Evolutionary conservation across 108 stramenopile genomes (phyloP).

Genomic region (Conticribra weissflogii): DNA sequence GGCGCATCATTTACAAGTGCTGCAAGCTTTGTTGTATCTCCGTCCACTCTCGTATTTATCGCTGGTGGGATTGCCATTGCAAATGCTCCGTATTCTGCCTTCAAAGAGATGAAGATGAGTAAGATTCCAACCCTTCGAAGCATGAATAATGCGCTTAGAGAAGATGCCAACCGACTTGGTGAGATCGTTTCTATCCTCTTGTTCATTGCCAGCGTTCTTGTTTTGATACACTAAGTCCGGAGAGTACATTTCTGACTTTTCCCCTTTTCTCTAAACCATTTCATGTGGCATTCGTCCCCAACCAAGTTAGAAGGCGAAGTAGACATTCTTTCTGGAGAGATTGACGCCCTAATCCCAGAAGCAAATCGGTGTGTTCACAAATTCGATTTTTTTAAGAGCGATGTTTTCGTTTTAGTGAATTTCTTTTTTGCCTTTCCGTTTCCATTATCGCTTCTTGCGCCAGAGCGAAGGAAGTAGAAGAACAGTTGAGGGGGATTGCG

Average conservation of each 20-base stretch:
- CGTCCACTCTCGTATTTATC: conserved; percentile 19
- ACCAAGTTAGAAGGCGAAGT: conserved; percentile 20
- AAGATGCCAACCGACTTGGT: conserved; percentile 38
- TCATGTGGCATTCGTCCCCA: no score
- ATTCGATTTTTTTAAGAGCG: no score
- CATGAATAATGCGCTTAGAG: conserved; percentile 33
- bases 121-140: conserved; percentile 33
- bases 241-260: no score
- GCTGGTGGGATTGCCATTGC: conserved; percentile 31
- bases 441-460: neutral
- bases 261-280: no score
- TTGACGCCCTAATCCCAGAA: conserved; percentile 28
- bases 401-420: neutral
- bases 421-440: neutral
- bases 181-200: no score
- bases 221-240: no score
- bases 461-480: conserved; percentile 42
- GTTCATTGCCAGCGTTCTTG: no score
- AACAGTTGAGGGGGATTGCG: conserved; percentile 36
- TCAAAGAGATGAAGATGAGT: conserved; percentile 22
- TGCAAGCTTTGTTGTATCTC: conserved; percentile 23
- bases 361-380: conserved; percentile 33
- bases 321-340: conserved; percentile 17
- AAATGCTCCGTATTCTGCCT: conserved; percentile 29
- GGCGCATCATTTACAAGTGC: conserved; percentile 3